Evolutionary conservation across 2,329 filamentous ascomycete species (phyloP).

Genomic region (Fusarium paranaense): DNA sequence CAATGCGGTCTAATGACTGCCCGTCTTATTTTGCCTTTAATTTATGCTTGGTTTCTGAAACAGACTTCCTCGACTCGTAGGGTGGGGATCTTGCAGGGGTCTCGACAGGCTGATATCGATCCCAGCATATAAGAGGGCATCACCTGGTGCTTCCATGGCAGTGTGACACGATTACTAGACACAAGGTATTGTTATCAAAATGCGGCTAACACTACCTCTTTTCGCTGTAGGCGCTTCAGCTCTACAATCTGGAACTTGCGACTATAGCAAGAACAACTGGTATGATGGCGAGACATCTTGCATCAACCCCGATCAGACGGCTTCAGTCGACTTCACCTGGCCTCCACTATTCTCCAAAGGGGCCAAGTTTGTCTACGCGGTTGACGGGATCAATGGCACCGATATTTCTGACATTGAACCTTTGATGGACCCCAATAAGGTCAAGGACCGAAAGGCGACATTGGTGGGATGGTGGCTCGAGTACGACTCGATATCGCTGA

Average conservation of each 20-base stretch:
- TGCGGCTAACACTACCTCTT: background rate
- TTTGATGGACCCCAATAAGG: background rate
- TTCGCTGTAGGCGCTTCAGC: background rate
- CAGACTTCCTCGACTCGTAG: background rate
- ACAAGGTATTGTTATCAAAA: background rate
- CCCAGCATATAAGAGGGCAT: background rate
- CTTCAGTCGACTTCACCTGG: background rate
- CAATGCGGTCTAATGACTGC: background rate
- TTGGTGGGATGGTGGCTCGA: background rate
- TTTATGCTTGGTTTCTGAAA: background rate
- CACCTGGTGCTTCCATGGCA: background rate
- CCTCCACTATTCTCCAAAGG: background rate
- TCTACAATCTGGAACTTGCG: background rate
- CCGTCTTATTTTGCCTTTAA: background rate
- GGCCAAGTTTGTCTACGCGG: background rate
- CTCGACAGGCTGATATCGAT: too few species aligned
- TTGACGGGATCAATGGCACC: background rate
- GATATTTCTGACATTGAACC: background rate
- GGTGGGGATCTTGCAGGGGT: background rate
- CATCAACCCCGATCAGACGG: background rate
- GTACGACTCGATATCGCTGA: background rate
- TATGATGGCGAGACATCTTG: background rate
- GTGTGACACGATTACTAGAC: background rate
- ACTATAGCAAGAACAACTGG: background rate
- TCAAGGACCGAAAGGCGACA: background rate